Conservation (phyloP, 2,329 filamentous ascomycete genomes). For the Diplodia seriata region DNA sequence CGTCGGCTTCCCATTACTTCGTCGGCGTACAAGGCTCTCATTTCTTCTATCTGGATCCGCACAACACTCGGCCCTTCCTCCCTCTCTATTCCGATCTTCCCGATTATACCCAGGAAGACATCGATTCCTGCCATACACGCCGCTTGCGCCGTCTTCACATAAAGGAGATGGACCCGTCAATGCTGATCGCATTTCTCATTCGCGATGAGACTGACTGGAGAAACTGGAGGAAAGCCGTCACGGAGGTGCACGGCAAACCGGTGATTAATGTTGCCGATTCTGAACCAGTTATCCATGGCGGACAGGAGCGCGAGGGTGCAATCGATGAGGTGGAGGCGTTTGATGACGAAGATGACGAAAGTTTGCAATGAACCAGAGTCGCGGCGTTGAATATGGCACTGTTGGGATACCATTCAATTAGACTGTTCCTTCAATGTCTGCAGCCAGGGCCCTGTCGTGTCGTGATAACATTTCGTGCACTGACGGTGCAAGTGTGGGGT, state of each 20-base stretch:
- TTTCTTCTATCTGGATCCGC: slow-evolving; percentile 95
- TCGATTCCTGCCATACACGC: slow-evolving; percentile 85
- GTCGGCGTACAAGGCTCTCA: slow-evolving; percentile 74
- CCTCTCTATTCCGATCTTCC: slow-evolving; percentile 65
- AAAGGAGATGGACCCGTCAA: slow-evolving; percentile 95
- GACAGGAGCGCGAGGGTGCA: slow-evolving; percentile 69
- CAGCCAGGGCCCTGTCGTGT: not conserved
- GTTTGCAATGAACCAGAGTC: slow-evolving; percentile 24
- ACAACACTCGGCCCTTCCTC: slow-evolving; percentile 79
- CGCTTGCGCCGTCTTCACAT: slow-evolving; percentile 83
- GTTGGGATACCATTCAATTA: slow-evolving; percentile 27
- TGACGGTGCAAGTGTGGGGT: not conserved
- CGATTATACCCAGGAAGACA: slow-evolving; percentile 72
- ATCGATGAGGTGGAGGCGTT: slow-evolving; percentile 90
- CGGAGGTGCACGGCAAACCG: slow-evolving; percentile 73
- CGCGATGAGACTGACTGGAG: slow-evolving; percentile 81
- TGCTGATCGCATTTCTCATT: slow-evolving; percentile 94
- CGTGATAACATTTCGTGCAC: not conserved
- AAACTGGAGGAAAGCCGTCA: slow-evolving; percentile 78
- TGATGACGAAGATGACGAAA: slow-evolving; percentile 68
- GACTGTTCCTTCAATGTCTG: not conserved
- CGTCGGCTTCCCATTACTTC: slow-evolving; percentile 86
- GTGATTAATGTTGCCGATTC: slow-evolving; percentile 84
- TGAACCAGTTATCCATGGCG: slow-evolving; percentile 63
- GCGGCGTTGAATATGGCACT: slow-evolving; percentile 13